Base-by-base conservation (phyloP, 2,329 filamentous ascomycete genomes). In the Epichloe bromicola region DNA sequence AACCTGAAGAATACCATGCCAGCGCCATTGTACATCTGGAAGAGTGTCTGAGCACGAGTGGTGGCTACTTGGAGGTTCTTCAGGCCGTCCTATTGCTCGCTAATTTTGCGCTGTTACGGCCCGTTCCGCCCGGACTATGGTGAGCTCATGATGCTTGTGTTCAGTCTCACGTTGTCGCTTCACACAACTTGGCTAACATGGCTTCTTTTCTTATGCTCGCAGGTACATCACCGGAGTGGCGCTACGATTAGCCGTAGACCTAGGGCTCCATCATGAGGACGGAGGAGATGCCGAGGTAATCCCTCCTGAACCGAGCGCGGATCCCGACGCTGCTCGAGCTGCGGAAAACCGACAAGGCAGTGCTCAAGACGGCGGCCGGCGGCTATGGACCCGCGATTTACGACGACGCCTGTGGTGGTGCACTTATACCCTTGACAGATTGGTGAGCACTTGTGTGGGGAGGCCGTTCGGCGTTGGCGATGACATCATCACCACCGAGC, bases 1-100 rank as follows among this genome's bases (percentile, higher is more conserved):
- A 94, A 64, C 90, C 91, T 1, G 93, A 97, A 64, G 89, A 95
- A 65, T 97, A 97, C 64, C 91, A 97, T 66, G 90, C 93, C 2
- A 93, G 89, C 50, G 91, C 91, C 15, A 94, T 96, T 57, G 80
- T 94, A 17, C 88, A 97, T 63, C 74, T 97, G 6, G 91, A 96
- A 63, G 82, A 85, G 7, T 95, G 93, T 61, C 73, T 96, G 15
- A 85, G 85, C 49, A 84, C 84, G 30, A 88, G 87, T 57, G 86
- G 86, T n/a, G 86, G 86, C n/a, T 89, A 88, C 0, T 67, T 97
- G 39, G 90, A 96, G 64, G 90, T 96, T 62, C 72, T 97, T 48
- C 91, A 97, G 63, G 89, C 89, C n/a, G 90, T 97, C 7, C 70
- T 97, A 46, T 72, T 97, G 41, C 74, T 97, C 44, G 90, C 91